Conservation (phyloP, 257 asterid genomes). For the Solanum pinnatisectum region DNA sequence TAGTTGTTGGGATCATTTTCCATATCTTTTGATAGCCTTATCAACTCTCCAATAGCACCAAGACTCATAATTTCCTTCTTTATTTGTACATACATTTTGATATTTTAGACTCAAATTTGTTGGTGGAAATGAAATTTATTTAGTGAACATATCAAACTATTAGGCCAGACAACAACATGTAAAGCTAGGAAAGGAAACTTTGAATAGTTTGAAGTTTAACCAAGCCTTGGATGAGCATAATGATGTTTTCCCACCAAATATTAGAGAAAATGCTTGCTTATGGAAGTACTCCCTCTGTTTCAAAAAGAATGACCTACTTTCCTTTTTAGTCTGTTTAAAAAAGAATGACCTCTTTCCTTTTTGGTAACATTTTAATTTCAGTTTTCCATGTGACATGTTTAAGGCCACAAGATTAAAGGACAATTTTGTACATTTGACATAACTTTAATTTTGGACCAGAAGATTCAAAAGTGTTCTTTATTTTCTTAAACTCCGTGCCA, state of each 20-base stretch:
- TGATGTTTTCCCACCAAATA: not conserved
- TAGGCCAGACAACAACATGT: not conserved
- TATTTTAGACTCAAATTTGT: not conserved
- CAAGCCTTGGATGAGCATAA: not conserved
- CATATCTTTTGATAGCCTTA: not conserved
- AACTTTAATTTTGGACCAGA: too few species aligned
- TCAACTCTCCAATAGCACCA: not conserved
- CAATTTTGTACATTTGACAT: too few species aligned
- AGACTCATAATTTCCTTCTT: not conserved
- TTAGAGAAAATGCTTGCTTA: not conserved
- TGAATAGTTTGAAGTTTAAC: not conserved
- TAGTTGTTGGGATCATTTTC: not conserved
- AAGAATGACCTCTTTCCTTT: too few species aligned
- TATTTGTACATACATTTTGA: not conserved
- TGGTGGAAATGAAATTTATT: not conserved
- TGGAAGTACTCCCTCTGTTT: not conserved
- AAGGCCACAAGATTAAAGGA: too few species aligned
- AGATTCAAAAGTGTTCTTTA: too few species aligned
- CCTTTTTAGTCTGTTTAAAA: too few species aligned
- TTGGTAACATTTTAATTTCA: too few species aligned
- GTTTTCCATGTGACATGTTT: too few species aligned
- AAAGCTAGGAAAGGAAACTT: not conserved
- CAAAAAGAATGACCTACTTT: too few species aligned
- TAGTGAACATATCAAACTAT: not conserved
- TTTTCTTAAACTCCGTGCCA: too few species aligned